Conservation (phyloP, 2,329 filamentous ascomycete species). For the Xylariaceae sp. region DNA sequence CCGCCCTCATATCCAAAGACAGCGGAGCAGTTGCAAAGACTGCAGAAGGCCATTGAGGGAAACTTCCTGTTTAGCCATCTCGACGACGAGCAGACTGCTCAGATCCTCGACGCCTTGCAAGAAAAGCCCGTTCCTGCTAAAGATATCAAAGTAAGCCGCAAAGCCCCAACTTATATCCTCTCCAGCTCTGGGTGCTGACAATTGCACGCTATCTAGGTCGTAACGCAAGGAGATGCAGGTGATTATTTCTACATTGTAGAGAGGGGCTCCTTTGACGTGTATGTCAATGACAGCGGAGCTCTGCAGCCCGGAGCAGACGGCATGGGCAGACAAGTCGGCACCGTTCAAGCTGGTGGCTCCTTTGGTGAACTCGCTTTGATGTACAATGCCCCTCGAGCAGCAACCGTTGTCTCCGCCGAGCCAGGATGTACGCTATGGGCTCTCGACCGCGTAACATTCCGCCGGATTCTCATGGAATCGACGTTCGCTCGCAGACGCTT, state of each 20-base stretch:
- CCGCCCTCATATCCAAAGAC: conserved; percentile 83
- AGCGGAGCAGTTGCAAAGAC: conserved; percentile 70
- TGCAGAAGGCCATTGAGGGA: conserved; percentile 75
- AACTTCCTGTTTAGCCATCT: conserved; percentile 95
- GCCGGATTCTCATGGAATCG: conserved; percentile 95
- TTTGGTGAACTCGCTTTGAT: conserved; percentile 97
- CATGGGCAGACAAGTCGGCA: conserved; percentile 75
- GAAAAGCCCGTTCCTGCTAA: conserved; percentile 95
- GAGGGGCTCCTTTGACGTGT: conserved; percentile 82
- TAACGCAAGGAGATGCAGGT: conserved; percentile 89
- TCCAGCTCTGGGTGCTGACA: not conserved
- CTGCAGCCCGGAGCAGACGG: conserved; percentile 78
- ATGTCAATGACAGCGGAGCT: conserved; percentile 74
- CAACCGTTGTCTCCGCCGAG: conserved; percentile 84
- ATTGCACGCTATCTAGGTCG: conserved; percentile 61
- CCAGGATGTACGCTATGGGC: conserved; percentile 82
- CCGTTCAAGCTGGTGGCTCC: conserved; percentile 80
- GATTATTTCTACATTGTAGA: conserved; percentile 99
- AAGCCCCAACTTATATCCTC: not conserved
- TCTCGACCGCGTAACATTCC: conserved; percentile 91
- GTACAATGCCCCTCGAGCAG: conserved; percentile 96
- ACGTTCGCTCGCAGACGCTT: conserved; percentile 93
- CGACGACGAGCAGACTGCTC: conserved; percentile 84
- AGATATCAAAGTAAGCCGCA: conserved; percentile 59
- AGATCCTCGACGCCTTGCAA: conserved; percentile 83